phyloP scores from a whole-genome alignment of 2,329 filamentous ascomycete genomes.

The Trichoderma sp. region DNA sequence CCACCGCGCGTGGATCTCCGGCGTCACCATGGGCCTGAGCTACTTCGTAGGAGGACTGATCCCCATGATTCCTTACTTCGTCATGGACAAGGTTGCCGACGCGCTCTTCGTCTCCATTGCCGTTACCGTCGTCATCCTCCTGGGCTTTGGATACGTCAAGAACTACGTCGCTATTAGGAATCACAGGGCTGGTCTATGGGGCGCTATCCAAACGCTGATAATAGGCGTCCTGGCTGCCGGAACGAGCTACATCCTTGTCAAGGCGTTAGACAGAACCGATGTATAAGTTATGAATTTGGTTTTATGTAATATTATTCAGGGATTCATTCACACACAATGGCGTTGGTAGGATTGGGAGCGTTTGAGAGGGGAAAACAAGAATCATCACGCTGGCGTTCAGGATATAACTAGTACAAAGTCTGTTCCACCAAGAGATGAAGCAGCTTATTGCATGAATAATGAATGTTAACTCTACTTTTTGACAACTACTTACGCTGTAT shows the following conservation, averaged over 20 bases:
- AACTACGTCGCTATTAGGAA: conserved; percentile 53
- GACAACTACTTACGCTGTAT: background rate
- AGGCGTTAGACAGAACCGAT: conserved; percentile 45
- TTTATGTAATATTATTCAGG: background rate
- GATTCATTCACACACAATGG: background rate
- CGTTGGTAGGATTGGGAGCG: conserved; percentile 7
- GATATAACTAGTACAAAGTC: background rate
- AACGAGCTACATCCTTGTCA: conserved; percentile 62
- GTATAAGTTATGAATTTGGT: background rate
- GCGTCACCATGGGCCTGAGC: conserved; percentile 63
- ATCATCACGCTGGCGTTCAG: conserved; percentile 1
- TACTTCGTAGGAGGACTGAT: conserved; percentile 70
- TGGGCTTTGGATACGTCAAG: conserved; percentile 65
- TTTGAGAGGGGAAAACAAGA: background rate
- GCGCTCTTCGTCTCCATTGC: conserved; percentile 58
- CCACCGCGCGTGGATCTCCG: conserved; percentile 51
- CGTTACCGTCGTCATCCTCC: conserved; percentile 59
- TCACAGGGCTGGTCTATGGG: conserved; percentile 52
- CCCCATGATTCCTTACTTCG: conserved; percentile 69
- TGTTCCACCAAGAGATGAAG: background rate
- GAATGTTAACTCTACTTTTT: background rate
- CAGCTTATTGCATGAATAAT: background rate
- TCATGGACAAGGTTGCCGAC: conserved; percentile 45
- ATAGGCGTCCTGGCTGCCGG: conserved; percentile 65
- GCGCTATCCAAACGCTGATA: conserved; percentile 61